Evolutionary conservation across 148 eudicot genomes (phyloP).

Genomic region (Rheum nobile): DNA sequence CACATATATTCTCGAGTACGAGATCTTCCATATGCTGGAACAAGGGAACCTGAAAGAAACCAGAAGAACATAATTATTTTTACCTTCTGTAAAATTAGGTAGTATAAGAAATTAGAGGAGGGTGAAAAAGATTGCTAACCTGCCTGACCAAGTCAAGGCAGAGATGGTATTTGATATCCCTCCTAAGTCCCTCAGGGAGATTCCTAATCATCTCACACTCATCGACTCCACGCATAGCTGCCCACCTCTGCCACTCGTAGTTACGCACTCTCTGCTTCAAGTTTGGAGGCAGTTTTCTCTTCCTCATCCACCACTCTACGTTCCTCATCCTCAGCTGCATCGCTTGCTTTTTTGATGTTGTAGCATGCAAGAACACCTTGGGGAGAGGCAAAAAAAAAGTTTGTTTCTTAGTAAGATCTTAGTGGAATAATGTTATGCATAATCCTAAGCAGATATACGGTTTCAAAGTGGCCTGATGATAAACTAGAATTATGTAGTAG

Average conservation of each 20-base stretch:
- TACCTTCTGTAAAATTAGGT: background rate
- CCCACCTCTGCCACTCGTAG: constrained; percentile 92
- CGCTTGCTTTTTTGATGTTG: constrained; percentile 88
- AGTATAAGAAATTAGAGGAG: background rate
- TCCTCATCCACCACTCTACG: constrained; percentile 97
- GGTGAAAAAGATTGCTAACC: constrained; percentile 20
- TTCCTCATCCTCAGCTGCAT: constrained; percentile 92
- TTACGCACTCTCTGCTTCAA: constrained; percentile 76
- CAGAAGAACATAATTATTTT: background rate
- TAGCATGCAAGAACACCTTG: constrained; percentile 83
- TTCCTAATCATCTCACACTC: constrained; percentile 86
- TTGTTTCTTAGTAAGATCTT: background rate
- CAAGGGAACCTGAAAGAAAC: constrained; percentile 56
- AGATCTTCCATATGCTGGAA: constrained; percentile 90
- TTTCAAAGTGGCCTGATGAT: too few species aligned
- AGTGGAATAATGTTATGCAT: background rate
- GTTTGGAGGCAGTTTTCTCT: constrained; percentile 45
- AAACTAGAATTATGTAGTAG: background rate
- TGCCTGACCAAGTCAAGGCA: constrained; percentile 84
- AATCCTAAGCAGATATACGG: background rate
- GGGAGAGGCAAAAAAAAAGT: background rate
- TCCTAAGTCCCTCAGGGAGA: constrained; percentile 85
- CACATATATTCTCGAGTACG: constrained; percentile 88
- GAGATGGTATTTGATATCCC: constrained; percentile 87
- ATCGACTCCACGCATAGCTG: constrained; percentile 94